Evolutionary conservation across 2,329 filamentous ascomycete genomes (phyloP).

Genomic region (Calonectria honghensis): DNA sequence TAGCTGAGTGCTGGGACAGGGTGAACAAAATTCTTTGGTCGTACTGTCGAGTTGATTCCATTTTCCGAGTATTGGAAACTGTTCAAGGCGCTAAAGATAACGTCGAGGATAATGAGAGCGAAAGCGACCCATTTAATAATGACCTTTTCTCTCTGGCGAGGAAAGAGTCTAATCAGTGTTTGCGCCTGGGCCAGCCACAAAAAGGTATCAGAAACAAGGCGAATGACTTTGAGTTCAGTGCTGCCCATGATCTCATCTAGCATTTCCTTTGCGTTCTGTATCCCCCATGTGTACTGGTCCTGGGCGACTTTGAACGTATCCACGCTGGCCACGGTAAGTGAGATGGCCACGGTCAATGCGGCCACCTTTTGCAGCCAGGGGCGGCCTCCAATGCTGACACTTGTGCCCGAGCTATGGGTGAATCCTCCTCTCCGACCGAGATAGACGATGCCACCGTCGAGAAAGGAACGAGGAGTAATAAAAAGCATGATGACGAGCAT

Average conservation of each 20-base stretch:
- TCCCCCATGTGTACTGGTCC: conserved; percentile 85
- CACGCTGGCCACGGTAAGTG: conserved; percentile 92
- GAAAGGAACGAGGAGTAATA: conserved; percentile 95
- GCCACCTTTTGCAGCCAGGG: conserved; percentile 95
- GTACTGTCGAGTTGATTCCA: conserved; percentile 72
- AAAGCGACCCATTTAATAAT: conserved; percentile 99
- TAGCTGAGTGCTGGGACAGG: conserved; percentile 94
- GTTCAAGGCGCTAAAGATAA: conserved; percentile 93
- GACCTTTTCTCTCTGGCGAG: conserved; percentile 96
- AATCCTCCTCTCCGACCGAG: conserved; percentile 89
- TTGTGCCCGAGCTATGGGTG: conserved; percentile 85
- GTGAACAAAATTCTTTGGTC: conserved; percentile 87
- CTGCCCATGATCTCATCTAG: conserved; percentile 88
- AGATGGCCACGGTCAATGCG: conserved; percentile 84
- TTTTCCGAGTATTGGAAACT: conserved; percentile 80
- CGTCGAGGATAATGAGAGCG: conserved; percentile 91
- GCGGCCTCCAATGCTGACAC: conserved; percentile 90
- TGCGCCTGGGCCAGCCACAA: conserved; percentile 98
- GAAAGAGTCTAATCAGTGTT: conserved; percentile 95
- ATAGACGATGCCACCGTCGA: conserved; percentile 89
- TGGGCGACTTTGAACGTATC: conserved; percentile 93
- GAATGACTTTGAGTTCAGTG: conserved; percentile 90
- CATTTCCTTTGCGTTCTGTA: conserved; percentile 85
- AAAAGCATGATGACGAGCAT: conserved; percentile 95
- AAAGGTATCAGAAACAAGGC: conserved; percentile 96